phyloP scores from a whole-genome alignment of 2,329 filamentous ascomycete species.

The Colletotrichum echinochloae region DNA sequence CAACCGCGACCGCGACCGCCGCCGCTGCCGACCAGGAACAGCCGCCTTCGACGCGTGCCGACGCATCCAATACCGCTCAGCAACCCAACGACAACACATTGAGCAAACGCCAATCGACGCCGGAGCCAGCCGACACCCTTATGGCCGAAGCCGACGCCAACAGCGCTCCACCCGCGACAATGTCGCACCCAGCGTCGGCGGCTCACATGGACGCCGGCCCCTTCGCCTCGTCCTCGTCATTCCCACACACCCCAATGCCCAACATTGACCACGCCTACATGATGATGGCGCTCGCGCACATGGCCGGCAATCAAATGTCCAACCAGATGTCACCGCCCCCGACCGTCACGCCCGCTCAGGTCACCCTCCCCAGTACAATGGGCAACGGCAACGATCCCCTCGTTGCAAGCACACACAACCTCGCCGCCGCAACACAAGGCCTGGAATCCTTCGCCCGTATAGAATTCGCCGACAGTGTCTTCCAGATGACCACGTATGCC shows the following conservation, averaged over 20 bases:
- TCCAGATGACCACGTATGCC: constrained; percentile 81
- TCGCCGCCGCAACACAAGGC: constrained; percentile 53
- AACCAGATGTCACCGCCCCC: constrained; percentile 56
- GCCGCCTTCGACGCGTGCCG: constrained; percentile 30
- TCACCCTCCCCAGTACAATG: constrained; percentile 56
- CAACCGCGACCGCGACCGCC: constrained; percentile 20
- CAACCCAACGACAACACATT: constrained; percentile 19
- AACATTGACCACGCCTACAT: constrained; percentile 55
- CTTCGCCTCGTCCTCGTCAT: constrained; percentile 51
- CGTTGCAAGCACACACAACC: constrained; percentile 49
- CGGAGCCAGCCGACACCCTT: constrained; percentile 26
- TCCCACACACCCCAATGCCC: constrained; percentile 49
- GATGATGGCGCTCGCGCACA: constrained; percentile 59
- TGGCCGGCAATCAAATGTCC: constrained; percentile 49
- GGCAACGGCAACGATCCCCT: constrained; percentile 45
- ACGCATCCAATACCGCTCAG: constrained; percentile 22
- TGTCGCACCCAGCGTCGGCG: constrained; percentile 37
- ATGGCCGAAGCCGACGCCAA: constrained; percentile 38
- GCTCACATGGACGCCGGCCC: constrained; percentile 43
- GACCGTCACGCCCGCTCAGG: constrained; percentile 60
- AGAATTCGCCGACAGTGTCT: constrained; percentile 80
- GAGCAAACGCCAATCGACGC: constrained; percentile 8
- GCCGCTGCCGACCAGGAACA: constrained; percentile 41
- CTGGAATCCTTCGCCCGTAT: constrained; percentile 71
- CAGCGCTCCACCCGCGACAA: constrained; percentile 43